Evolutionary conservation across 352 stramenopile species (phyloP).

Genomic region (Thraustotheca clavata): DNA sequence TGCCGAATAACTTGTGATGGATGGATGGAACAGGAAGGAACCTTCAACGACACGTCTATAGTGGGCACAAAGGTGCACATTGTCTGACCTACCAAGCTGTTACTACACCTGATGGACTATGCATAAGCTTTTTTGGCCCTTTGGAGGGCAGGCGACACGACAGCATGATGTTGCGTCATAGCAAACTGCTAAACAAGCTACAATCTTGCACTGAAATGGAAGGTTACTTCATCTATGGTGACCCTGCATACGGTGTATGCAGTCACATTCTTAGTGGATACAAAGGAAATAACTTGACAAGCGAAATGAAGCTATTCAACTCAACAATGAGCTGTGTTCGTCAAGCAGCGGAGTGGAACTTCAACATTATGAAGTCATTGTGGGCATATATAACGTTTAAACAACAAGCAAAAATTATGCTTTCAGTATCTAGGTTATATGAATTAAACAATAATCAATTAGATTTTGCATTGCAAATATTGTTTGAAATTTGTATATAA

Average conservation of each 20-base stretch:
- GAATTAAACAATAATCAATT: too few species aligned
- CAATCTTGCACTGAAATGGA: neutral
- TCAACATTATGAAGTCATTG: slow-evolving; percentile 14
- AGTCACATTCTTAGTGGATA: neutral
- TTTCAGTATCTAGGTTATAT: too few species aligned
- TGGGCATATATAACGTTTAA: slow-evolving; percentile 7
- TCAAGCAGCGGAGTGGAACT: slow-evolving; percentile 14
- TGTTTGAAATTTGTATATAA: too few species aligned
- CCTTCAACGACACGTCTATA: slow-evolving; percentile 6
- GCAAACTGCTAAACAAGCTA: neutral
- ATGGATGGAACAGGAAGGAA: too few species aligned
- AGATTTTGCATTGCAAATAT: too few species aligned
- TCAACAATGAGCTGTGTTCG: neutral
- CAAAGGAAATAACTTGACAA: neutral
- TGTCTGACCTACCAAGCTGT: slow-evolving; percentile 16
- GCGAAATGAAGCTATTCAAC: neutral
- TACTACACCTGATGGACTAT: neutral
- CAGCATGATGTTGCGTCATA: neutral
- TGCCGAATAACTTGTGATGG: slow-evolving; percentile 4
- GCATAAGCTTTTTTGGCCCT: neutral
- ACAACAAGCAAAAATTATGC: neutral
- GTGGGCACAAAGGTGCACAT: slow-evolving; percentile 9
- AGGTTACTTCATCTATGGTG: slow-evolving; percentile 1
- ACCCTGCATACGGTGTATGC: slow-evolving; percentile 2
- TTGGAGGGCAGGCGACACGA: slow-evolving; percentile 4